These are phyloP conservation scores for Hyaloperonospora arabidopsidis DNA, from an alignment of 352 stramenopile species.

Conservation along the genomic window DNA sequence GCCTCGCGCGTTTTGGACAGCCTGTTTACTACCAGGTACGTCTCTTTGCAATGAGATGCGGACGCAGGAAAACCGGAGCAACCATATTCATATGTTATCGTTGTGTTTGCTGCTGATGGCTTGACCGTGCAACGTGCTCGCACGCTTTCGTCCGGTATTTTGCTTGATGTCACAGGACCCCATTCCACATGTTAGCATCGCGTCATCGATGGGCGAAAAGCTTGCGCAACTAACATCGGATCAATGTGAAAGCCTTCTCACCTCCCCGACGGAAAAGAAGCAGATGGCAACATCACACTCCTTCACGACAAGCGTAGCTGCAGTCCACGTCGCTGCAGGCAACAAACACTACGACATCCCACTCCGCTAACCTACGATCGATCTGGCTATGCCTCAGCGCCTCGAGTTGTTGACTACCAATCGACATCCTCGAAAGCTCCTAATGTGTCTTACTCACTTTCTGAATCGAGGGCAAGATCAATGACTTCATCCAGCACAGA, in stretches of 20 bases:
- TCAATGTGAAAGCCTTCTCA: conserved; percentile 29
- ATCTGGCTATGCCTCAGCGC: not conserved
- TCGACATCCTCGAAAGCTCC: not conserved
- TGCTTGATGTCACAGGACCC: conserved; percentile 38
- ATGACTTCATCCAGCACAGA: conserved; percentile 27
- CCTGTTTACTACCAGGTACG: conserved; percentile 61
- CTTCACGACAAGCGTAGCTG: conserved; percentile 19
- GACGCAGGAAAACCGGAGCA: conserved; percentile 12
- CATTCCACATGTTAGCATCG: conserved; percentile 76
- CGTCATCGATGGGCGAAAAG: conserved; percentile 47
- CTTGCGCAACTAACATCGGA: conserved; percentile 36
- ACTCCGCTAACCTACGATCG: conserved; percentile 30
- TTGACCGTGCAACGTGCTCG: conserved; percentile 7
- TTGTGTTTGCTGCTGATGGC: conserved; percentile 45
- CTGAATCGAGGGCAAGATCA: conserved; percentile 43
- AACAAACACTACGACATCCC: conserved; percentile 79
- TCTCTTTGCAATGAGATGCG: not conserved
- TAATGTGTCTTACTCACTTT: conserved; percentile 28
- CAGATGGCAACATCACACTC: conserved; percentile 11
- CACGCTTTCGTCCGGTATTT: not conserved
- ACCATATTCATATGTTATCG: conserved; percentile 22
- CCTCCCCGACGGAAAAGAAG: conserved; percentile 12
- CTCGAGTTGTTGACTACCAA: not conserved
- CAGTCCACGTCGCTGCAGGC: conserved; percentile 63
- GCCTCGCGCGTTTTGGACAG: conserved; percentile 41